Conservation (phyloP, 2,329 filamentous ascomycete genomes). For the Talaromyces sp. region DNA sequence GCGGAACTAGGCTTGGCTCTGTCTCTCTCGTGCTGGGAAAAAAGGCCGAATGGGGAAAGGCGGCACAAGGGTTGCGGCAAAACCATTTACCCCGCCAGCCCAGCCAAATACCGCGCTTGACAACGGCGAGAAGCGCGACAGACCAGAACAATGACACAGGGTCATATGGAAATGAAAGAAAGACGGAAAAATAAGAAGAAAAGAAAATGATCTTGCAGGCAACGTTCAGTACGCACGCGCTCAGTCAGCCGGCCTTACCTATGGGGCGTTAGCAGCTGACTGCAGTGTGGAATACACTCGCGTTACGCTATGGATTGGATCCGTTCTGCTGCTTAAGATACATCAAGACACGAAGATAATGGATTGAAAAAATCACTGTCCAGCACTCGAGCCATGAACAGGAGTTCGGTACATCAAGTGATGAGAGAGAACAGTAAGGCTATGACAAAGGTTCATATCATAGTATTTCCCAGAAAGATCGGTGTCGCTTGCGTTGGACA, state of each 20-base stretch:
- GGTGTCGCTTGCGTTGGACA: slow-evolving; percentile 14
- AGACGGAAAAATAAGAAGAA: slow-evolving; percentile 12
- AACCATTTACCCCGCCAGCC: slow-evolving; percentile 14
- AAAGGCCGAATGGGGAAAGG: slow-evolving; percentile 16
- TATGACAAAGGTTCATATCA: slow-evolving; percentile 14
- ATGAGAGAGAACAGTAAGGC: slow-evolving; percentile 7
- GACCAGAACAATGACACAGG: not conserved
- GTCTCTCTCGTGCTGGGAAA: slow-evolving; percentile 12
- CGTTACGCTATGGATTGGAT: slow-evolving; percentile 24
- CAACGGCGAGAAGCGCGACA: slow-evolving; percentile 1
- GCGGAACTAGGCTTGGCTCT: slow-evolving; percentile 26
- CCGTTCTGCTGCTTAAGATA: slow-evolving; percentile 31
- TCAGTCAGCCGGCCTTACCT: slow-evolving; percentile 18
- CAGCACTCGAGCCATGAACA: slow-evolving; percentile 12
- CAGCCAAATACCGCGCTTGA: not conserved
- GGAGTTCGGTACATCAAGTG: slow-evolving; percentile 14
- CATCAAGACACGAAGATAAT: slow-evolving; percentile 20
- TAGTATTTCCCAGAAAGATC: slow-evolving; percentile 6
- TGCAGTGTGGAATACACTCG: slow-evolving; percentile 18
- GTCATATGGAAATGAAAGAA: not conserved
- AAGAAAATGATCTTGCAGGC: slow-evolving; percentile 17
- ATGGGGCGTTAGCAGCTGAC: slow-evolving; percentile 20
- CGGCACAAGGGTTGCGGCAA: slow-evolving; percentile 14
- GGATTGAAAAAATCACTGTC: slow-evolving; percentile 5
- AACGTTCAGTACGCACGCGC: slow-evolving; percentile 17